Evolutionary conservation across 495 filamentous ascomycete species (phyloP).

Genomic region (Neurospora sp.): DNA sequence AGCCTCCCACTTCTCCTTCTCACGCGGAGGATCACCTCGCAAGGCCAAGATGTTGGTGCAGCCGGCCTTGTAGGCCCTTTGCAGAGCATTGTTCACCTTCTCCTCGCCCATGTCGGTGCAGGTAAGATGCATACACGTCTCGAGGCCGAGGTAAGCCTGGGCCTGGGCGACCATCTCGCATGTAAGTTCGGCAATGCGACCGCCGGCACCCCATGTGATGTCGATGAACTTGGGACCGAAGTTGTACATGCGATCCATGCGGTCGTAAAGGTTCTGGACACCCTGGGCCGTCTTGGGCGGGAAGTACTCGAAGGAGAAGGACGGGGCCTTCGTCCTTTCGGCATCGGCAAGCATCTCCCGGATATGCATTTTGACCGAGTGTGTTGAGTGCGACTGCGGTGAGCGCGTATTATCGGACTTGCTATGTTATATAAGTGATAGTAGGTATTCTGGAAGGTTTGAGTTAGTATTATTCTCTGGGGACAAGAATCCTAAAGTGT

Average conservation of each 20-base stretch:
- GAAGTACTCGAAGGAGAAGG: slow-evolving; percentile 99
- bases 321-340: slow-evolving; percentile 60
- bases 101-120: slow-evolving; percentile 95
- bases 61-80: slow-evolving; percentile 83
- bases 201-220: slow-evolving; percentile 97
- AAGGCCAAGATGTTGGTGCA: slow-evolving; percentile 97
- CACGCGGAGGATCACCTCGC: slow-evolving; percentile 87
- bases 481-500: neutral
- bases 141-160: slow-evolving; percentile 90
- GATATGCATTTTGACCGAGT: slow-evolving; percentile 58
- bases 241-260: slow-evolving; percentile 97
- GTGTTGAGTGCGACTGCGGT: neutral
- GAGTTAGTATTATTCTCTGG: neutral
- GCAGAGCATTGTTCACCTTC: slow-evolving; percentile 81
- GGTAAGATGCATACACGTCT: slow-evolving; percentile 98
- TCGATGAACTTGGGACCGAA: slow-evolving; percentile 94
- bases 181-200: slow-evolving; percentile 79
- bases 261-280: slow-evolving; percentile 98
- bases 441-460: neutral
- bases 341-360: slow-evolving; percentile 82
- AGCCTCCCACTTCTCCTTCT: slow-evolving; percentile 88
- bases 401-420: neutral
- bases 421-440: neutral
- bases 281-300: slow-evolving; percentile 98
- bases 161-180: slow-evolving; percentile 97